Evolutionary conservation across 1,139 yeast genomes (phyloP).

Genomic region (Yamadazyma atlantica): DNA sequence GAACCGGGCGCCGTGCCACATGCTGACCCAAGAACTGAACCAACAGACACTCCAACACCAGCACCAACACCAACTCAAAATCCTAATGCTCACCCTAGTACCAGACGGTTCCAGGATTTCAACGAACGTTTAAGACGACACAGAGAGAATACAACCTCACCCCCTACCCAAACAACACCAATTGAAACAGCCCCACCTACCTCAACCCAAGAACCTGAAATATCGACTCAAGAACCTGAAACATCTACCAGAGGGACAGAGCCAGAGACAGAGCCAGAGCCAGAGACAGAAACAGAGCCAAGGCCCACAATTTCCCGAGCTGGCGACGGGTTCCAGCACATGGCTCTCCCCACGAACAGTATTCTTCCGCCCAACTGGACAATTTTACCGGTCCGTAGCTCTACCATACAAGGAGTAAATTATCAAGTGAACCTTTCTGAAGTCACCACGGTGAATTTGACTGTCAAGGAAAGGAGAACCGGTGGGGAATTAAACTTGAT

Average conservation of each 20-base stretch:
- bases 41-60: too few relatives aligned
- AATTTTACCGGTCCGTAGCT: slow-evolving; percentile 25
- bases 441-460: slow-evolving; percentile 16
- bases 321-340: slow-evolving; percentile 16
- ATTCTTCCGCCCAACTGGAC: slow-evolving; percentile 38
- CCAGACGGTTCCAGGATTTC: slow-evolving; percentile 9
- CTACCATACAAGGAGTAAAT: slow-evolving; percentile 10
- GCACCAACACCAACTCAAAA: too few relatives aligned
- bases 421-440: slow-evolving; percentile 24
- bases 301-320: too few relatives aligned
- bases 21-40: slow-evolving; percentile 4
- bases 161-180: not conserved
- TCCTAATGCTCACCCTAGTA: not conserved
- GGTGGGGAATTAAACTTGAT: slow-evolving; percentile 15
- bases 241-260: too few relatives aligned
- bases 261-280: too few relatives aligned
- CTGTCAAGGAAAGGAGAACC: slow-evolving; percentile 9
- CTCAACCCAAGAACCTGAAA: not conserved
- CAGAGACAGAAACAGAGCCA: too few relatives aligned
- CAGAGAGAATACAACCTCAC: not conserved
- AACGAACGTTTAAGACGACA: slow-evolving; percentile 7
- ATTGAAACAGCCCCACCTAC: slow-evolving; percentile 1
- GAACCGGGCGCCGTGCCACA: slow-evolving; percentile 4
- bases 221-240: too few relatives aligned
- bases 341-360: slow-evolving; percentile 25